Evolutionary conservation across 2,329 filamentous ascomycete genomes (phyloP).

Genomic region (Colletotrichum echinochloae): DNA sequence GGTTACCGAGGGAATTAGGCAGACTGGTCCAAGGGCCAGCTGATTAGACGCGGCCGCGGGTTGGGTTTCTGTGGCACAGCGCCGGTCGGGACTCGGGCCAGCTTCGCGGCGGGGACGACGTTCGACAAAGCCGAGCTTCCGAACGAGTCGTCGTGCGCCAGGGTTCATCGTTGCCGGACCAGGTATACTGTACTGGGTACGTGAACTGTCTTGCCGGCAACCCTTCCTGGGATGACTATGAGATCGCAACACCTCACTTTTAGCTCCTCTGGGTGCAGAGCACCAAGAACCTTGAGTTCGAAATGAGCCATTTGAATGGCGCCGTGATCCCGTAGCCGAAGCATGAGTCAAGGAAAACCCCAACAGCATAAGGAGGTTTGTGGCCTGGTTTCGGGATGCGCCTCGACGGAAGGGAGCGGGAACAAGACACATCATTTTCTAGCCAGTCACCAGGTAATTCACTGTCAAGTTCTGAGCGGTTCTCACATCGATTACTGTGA

Average conservation of each 20-base stretch:
- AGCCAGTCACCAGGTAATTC: not conserved
- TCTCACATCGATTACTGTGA: no score
- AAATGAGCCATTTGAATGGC: not conserved
- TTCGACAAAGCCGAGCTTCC: not conserved
- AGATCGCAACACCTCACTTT: not conserved
- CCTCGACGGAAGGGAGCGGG: not conserved
- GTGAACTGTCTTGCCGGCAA: no score
- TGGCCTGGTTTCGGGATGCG: not conserved
- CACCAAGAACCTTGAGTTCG: not conserved
- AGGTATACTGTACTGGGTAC: no score
- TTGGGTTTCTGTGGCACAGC: not conserved
- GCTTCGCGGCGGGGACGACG: not conserved
- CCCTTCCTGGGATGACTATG: not conserved
- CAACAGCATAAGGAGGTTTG: not conserved
- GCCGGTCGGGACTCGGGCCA: not conserved
- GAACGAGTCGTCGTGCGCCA: not conserved
- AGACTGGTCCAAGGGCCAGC: not conserved
- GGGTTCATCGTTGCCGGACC: not conserved
- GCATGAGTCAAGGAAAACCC: not conserved
- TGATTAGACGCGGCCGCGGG: not conserved
- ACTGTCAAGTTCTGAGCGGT: not conserved
- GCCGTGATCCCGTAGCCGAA: not conserved
- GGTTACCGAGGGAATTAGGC: not conserved
- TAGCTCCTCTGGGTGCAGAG: not conserved
- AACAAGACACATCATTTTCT: not conserved